These are phyloP conservation scores for Aspergillus biplanus DNA, from an alignment of 495 filamentous ascomycete genomes.

Conservation along the genomic window DNA sequence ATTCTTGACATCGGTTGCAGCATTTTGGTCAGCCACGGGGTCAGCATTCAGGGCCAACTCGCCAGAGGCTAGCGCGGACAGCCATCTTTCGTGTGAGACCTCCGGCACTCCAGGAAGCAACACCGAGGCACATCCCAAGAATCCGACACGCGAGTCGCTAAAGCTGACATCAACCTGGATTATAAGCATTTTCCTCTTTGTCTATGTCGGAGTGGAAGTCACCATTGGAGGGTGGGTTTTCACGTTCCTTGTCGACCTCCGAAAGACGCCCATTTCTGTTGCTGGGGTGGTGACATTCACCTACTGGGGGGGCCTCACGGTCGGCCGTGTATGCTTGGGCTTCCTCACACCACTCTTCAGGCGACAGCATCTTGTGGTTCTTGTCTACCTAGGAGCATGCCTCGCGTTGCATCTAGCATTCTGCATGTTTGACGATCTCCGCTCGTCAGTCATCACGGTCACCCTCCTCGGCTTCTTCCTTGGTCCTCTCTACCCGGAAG, in stretches of 20 bases:
- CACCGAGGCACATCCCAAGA: constrained; percentile 51
- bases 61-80: constrained; percentile 54
- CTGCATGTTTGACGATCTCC: background rate
- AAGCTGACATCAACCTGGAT: constrained; percentile 61
- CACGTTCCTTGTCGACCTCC: constrained; percentile 63
- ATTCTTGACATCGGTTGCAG: constrained; percentile 48
- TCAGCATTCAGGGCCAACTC: constrained; percentile 32
- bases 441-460: constrained; percentile 58
- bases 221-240: constrained; percentile 75
- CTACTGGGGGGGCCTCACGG: constrained; percentile 67
- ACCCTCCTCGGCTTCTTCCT: constrained; percentile 74
- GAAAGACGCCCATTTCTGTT: constrained; percentile 56
- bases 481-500: constrained; percentile 70
- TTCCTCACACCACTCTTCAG: constrained; percentile 68
- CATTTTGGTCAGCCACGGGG: constrained; percentile 60
- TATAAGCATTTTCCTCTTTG: constrained; percentile 72
- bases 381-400: background rate
- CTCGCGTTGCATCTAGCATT: background rate
- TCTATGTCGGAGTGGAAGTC: constrained; percentile 83
- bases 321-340: constrained; percentile 61
- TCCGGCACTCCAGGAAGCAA: constrained; percentile 46
- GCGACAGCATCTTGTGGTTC: background rate
- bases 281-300: constrained; percentile 66
- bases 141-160: constrained; percentile 47
- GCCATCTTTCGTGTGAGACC: background rate